Evolutionary conservation across 2,329 filamentous ascomycete species (phyloP), one percentile per base, ranked within the genome.

Genomic region (Arthrobotrys iridis): DNA sequence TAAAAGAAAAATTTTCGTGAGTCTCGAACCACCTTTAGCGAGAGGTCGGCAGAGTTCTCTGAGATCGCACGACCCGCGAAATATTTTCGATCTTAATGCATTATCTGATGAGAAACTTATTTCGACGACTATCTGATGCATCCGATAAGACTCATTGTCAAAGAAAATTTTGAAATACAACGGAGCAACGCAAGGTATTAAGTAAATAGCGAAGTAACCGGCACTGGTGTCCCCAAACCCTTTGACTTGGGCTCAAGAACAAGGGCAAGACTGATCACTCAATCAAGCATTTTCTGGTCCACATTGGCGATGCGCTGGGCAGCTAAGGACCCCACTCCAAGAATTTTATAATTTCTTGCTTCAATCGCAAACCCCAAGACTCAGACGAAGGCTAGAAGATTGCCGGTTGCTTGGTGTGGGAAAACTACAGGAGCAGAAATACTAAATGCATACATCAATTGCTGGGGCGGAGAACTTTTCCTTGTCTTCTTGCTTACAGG

Each of bases 21-120:
- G 24, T 35, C 43, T 73, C 52, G 48, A 66, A 55, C 68, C 68
- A 73, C 67, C 45, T 64, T 64, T 68, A 55, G 50, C 30, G 33
- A 55, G 48, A 71, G 33, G 55, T 52, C 55, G 65, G 55, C 22
- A 45, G 18, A 4, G n/a, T 37, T 22, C 18, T 37, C 15, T 37
- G 7, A 18, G 50, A 55, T 55, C 50, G 24, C 26, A 55, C 30
- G 30, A 55, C 50, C 18, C 4, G 41, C 26, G 26, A 41, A 18
- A 43, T 18, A 7, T n/a, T 15, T 5, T 24, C 18, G 45, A 33
- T 24, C 3, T 15, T 10, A 48, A 24, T 64, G 66, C 66, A 71
- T 71, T 55, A 71, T 71, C 66, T 71, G 66, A 71, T 71, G 35
- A 48, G 22, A 71, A 71, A 59, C 41, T 63, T 57, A 64, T 63